Percentiles rank a stretch among this genome's conserved stretches.
These are phyloP conservation scores for Lactarius evosmus DNA, from an alignment of 768 basidiomycete genomes.

Conservation along the genomic window DNA sequence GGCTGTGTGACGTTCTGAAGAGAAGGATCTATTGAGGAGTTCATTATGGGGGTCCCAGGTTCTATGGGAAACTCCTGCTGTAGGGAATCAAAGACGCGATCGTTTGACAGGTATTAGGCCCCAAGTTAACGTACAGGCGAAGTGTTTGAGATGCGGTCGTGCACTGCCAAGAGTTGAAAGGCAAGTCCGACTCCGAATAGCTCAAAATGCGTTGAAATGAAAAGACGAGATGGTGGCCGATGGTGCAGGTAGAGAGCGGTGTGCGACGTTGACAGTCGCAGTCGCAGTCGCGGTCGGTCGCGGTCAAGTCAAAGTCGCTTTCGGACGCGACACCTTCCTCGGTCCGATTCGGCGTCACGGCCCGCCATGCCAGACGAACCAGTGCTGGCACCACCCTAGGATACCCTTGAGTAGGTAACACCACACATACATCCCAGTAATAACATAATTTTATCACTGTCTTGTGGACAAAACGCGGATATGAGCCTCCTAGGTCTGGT, in stretches of 20 bases:
- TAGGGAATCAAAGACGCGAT: background rate
- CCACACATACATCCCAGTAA: no score
- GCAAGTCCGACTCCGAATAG: background rate
- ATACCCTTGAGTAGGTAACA: no score
- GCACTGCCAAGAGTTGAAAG: background rate
- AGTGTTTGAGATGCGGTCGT: background rate
- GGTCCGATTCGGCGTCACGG: background rate
- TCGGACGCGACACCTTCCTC: background rate
- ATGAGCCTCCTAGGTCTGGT: no score
- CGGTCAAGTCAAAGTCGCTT: background rate
- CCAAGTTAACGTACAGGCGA: background rate
- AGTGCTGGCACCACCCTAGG: no score
- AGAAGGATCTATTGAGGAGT: constrained; percentile 8
- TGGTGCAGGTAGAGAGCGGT: background rate
- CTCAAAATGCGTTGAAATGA: background rate
- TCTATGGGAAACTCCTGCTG: background rate
- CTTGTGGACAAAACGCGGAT: no score
- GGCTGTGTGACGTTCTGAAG: constrained; percentile 6
- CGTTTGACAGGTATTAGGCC: background rate
- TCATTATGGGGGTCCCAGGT: background rate
- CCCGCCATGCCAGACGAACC: no score
- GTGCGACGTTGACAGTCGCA: background rate
- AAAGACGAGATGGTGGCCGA: background rate
- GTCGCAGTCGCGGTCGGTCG: background rate
- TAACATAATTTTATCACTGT: no score